These are phyloP conservation scores for Spizellomyces punctatus DNA, from an alignment of 192 early-diverging fungal genomes.

Conservation along the genomic window DNA sequence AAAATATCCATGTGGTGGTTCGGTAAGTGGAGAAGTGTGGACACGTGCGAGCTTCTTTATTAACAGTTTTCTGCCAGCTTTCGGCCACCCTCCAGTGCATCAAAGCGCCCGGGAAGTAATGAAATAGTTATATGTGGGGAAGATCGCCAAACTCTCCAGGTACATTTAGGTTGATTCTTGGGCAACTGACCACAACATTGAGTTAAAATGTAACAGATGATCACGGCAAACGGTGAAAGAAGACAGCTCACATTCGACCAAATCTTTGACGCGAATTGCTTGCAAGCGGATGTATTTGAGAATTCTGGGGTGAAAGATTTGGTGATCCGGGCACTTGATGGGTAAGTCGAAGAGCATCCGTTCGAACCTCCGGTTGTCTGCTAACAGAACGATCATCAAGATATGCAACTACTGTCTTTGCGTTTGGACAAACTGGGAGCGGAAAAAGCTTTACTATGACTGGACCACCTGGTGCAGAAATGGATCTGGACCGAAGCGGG, in stretches of 20 bases:
- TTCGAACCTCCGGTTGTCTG: not conserved
- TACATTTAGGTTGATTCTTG: no score
- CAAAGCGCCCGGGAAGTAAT: no score
- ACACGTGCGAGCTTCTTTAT: no score
- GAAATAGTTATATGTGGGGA: no score
- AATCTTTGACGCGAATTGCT: slow-evolving; percentile 37
- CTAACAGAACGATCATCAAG: slow-evolving; percentile 12
- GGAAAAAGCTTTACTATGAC: slow-evolving; percentile 66
- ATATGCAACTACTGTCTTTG: slow-evolving; percentile 57
- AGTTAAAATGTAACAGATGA: no score
- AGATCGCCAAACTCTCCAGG: no score
- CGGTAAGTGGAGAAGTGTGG: no score
- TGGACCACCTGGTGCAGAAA: slow-evolving; percentile 38
- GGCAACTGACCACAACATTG: no score
- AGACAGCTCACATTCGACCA: slow-evolving; percentile 44
- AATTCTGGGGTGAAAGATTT: slow-evolving; percentile 50
- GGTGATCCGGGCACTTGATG: slow-evolving; percentile 46
- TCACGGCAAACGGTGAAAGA: slow-evolving; percentile 10
- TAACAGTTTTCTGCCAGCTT: no score
- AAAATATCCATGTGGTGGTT: no score
- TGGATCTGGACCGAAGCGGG: slow-evolving; percentile 25
- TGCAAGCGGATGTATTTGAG: slow-evolving; percentile 48
- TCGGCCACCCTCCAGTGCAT: no score
- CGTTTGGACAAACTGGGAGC: slow-evolving; percentile 61
- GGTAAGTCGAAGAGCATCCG: slow-evolving; percentile 27